Base-by-base conservation (phyloP, 1,139 yeast species). In the Saccharomycopsis crataegensis region DNA sequence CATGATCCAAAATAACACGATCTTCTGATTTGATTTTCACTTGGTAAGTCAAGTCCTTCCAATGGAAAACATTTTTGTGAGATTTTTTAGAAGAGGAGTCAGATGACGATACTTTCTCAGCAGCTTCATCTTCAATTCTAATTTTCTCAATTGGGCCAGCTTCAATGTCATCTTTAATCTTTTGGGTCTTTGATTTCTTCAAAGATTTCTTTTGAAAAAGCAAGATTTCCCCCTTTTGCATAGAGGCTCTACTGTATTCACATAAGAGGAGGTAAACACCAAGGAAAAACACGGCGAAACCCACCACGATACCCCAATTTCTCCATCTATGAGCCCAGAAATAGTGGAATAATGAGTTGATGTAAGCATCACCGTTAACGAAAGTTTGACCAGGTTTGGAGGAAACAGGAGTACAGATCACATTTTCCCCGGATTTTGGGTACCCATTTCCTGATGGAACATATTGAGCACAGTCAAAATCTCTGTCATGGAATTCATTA, bases 1-100 rank as follows among this genome's bases (percentile, higher is more conserved):
- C 87, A 58, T 79, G 78, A 62, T 78, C 75, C 64, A 86, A 73
- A 61, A 86, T 77, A 45, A 82, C 76, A 62, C 89, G 75, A n/a
- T 78, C 74, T 62, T 79, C 87, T 58, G 69, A 66, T 65, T 86
- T 84, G 63, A 84, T 80, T 62, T 81, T 75, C 55, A 86, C 83
- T 61, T 84, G 86, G 65, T 85, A 86, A 58, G 87, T 82, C 51
- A 86, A 80, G 64, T 86, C 79, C 66, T 79, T 79, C 95, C 95
- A 86, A 64, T 84, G 88, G 78, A 86, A 86, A 52, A 83, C 79
- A 5, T 46, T 42, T 7, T 40, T 47, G 16, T 46, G 53, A n/a
- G 32, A 9, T 17, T 22, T 38, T n/a, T 16, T n/a, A 31, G 47
- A 14, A 31, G 32, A 4, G 11, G 16, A n/a, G 1, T 16, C 31